phyloP scores from a whole-genome alignment of 2,329 filamentous ascomycete genomes.

The Aspergillus fumigatiaffinis region DNA sequence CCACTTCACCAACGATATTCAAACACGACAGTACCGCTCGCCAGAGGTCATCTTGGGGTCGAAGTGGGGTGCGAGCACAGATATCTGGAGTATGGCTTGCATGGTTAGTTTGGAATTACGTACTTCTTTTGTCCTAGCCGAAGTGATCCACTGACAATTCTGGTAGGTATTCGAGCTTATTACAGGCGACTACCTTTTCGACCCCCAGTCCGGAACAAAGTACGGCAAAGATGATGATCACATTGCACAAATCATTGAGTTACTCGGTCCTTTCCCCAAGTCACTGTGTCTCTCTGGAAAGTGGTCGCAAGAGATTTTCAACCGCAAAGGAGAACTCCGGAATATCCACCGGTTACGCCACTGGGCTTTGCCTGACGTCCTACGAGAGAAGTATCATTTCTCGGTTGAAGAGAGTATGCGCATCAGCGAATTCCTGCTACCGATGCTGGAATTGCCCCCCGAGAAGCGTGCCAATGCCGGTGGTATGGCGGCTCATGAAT shows the following conservation, averaged over 20 bases:
- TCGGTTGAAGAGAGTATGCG: constrained; percentile 73
- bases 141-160: constrained; percentile 4
- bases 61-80: constrained; percentile 99
- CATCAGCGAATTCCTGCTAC: constrained; percentile 76
- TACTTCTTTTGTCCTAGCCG: background rate
- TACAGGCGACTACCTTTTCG: constrained; percentile 96
- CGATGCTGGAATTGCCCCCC: constrained; percentile 86
- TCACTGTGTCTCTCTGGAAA: constrained; percentile 87
- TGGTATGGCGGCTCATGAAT: constrained; percentile 83
- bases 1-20: constrained; percentile 99
- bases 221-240: constrained; percentile 99
- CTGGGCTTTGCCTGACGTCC: constrained; percentile 89
- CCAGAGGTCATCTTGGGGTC: constrained; percentile 94
- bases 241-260: constrained; percentile 97
- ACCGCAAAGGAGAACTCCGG: constrained; percentile 90
- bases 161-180: constrained; percentile 90
- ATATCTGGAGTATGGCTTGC: constrained; percentile 98
- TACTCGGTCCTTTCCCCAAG: constrained; percentile 90
- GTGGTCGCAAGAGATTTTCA: constrained; percentile 99
- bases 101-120: constrained; percentile 65
- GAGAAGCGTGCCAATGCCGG: constrained; percentile 91
- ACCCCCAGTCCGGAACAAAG: constrained; percentile 96
- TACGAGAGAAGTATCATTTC: constrained; percentile 97
- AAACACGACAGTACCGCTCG: constrained; percentile 93
- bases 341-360: constrained; percentile 96